Evolutionary conservation across 2,329 filamentous ascomycete species (phyloP), one percentile per base, ranked within the genome.

Genomic region (Trichophyton rubrum): DNA sequence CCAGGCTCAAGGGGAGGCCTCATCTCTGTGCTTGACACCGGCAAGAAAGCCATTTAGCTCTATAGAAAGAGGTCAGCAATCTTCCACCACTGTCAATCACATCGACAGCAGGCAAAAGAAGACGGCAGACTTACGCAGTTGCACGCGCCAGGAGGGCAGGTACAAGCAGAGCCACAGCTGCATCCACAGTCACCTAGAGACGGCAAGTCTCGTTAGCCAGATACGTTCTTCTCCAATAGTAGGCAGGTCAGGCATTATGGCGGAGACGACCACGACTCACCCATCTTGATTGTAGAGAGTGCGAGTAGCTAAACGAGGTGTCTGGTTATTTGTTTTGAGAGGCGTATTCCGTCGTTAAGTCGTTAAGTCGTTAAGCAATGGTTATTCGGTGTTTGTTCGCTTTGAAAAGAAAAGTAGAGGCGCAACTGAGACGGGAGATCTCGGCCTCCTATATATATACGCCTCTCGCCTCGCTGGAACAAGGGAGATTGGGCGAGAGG

Each of bases 131-230:
- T 60, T 71, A 74, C 72, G 72, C 73, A 75, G 62, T 73, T 65
- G 72, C 73, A 75, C 49, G 65, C 60, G 66, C 73, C 73, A 65
- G 72, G 67, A 65, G 73, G 73, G 70, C 73, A 74, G 66, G 71
- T 68, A 72, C 73, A 75, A 62, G 72, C 72, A 67, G 68, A 61
- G 64, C 73, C 73, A 67, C 73, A 75, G 69, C 67, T 71, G 70
- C 73, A 75, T 63, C 66, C 67, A 72, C 73, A 72, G 62, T 71
- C 71, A 64, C 66, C 64, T 47, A 24, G 7, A 1, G 6, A 47
- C 9, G 43, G 20, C 11, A 8, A 47, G 43, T 47, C 43, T 47
- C 43, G 24, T 49, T 24, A 49, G 45, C 20, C 24, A 27, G 13
- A 49, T 27, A 20, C 13, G 6, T 3, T 5, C 9, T 9, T 49